These are phyloP conservation scores for Monilinia laxa DNA, from an alignment of 2,329 filamentous ascomycete species.

Conservation along the genomic window DNA sequence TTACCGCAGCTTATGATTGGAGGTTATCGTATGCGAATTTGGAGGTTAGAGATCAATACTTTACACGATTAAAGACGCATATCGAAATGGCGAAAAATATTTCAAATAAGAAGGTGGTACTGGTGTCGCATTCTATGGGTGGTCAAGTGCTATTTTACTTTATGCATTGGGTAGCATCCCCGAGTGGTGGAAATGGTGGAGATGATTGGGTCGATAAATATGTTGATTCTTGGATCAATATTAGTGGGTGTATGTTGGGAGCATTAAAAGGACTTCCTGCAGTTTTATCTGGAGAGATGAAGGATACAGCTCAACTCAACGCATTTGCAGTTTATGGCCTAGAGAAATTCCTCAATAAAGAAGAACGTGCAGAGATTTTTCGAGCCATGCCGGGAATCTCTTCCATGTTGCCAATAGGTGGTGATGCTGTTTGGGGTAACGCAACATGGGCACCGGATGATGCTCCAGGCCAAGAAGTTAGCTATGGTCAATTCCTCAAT, in stretches of 20 bases:
- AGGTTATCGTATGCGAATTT: slow-evolving; percentile 86
- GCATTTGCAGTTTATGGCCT: slow-evolving; percentile 95
- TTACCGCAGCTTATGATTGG: slow-evolving; percentile 82
- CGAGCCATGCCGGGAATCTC: slow-evolving; percentile 95
- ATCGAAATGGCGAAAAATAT: slow-evolving; percentile 81
- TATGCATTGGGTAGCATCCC: slow-evolving; percentile 74
- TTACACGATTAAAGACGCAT: slow-evolving; percentile 83
- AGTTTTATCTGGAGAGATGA: slow-evolving; percentile 94
- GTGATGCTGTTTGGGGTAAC: slow-evolving; percentile 94
- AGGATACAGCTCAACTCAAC: slow-evolving; percentile 94
- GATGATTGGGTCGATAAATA: slow-evolving; percentile 85
- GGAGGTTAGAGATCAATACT: slow-evolving; percentile 89
- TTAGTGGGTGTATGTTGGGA: slow-evolving; percentile 96
- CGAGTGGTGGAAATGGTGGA: slow-evolving; percentile 76
- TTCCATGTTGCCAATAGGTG: slow-evolving; percentile 94
- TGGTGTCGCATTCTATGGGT: slow-evolving; percentile 96
- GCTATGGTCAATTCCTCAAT: slow-evolving; percentile 79
- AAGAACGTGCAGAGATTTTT: slow-evolving; percentile 91
- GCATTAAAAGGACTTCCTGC: slow-evolving; percentile 89
- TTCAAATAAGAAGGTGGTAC: slow-evolving; percentile 73
- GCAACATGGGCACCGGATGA: slow-evolving; percentile 86
- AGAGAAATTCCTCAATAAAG: slow-evolving; percentile 88
- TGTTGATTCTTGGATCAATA: slow-evolving; percentile 96
- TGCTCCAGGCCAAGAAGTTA: slow-evolving; percentile 65
- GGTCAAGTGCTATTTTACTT: slow-evolving; percentile 90